Evolutionary conservation across 805 yeast genomes (phyloP).

Genomic region (Wickerhamomyces sydowiorum): DNA sequence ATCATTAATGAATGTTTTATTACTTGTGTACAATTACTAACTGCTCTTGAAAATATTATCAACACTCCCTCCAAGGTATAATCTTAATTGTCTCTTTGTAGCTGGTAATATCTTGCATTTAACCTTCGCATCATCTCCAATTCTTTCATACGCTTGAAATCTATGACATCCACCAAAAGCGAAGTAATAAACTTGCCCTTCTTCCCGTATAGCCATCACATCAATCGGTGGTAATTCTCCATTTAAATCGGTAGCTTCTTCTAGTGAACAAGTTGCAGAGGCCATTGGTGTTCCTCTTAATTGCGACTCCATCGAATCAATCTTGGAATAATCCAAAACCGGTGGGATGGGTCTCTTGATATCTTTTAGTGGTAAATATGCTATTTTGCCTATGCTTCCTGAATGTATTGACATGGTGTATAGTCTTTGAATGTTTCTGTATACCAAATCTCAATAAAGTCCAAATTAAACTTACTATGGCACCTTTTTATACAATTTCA

Average conservation of each 20-base stretch:
- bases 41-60: conserved; percentile 29
- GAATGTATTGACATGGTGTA: conserved; percentile 64
- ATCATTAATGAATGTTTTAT: too few species aligned
- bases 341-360: conserved; percentile 85
- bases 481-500: not conserved
- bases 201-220: conserved; percentile 59
- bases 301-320: conserved; percentile 74
- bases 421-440: not conserved
- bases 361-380: conserved; percentile 57
- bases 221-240: conserved; percentile 83
- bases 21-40: too few species aligned
- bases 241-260: conserved; percentile 27
- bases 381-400: conserved; percentile 40
- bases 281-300: conserved; percentile 58
- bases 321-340: conserved; percentile 67
- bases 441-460: not conserved
- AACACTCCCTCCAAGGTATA: conserved; percentile 69
- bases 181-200: conserved; percentile 59
- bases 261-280: conserved; percentile 50
- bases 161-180: conserved; percentile 92
- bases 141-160: conserved; percentile 75
- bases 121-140: conserved; percentile 30
- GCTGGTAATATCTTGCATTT: conserved; percentile 72
- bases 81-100: conserved; percentile 56
- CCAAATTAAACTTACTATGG: too few species aligned